Percentiles rank a stretch among this genome's conserved stretches.
Evolutionary conservation across 2,329 filamentous ascomycete genomes (phyloP).

Genomic region (Dactylellina sp.): DNA sequence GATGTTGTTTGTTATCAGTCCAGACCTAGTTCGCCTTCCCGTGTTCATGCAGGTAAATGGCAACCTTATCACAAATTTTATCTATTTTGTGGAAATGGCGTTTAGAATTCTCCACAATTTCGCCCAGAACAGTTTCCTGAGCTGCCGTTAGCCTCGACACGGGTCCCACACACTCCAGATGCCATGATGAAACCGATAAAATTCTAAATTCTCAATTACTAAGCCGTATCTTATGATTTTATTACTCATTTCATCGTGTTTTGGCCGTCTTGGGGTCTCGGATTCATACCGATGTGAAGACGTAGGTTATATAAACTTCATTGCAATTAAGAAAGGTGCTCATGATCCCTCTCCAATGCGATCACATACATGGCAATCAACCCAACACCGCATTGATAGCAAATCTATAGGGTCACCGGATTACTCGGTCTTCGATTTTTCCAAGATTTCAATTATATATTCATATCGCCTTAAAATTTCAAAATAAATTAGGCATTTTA

Average conservation of each 20-base stretch:
- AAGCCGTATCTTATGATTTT: constrained; percentile 8
- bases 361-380: constrained; percentile 17
- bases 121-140: constrained; percentile 31
- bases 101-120: constrained; percentile 30
- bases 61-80: constrained; percentile 31
- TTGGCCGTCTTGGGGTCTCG: constrained; percentile 21
- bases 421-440: too few relatives aligned
- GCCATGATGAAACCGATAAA: constrained; percentile 1
- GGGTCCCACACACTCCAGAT: constrained; percentile 17
- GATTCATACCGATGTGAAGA: constrained; percentile 37
- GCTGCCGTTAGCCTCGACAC: constrained; percentile 25
- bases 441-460: too few relatives aligned
- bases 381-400: too few relatives aligned
- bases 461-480: too few relatives aligned
- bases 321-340: constrained; percentile 20
- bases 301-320: constrained; percentile 23
- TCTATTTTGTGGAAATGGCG: constrained; percentile 1
- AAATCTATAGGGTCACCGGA: too few relatives aligned
- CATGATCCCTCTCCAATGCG: neutral
- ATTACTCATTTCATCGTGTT: constrained; percentile 17
- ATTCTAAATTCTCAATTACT: constrained; percentile 11
- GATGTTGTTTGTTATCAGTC: neutral
- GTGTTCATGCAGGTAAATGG: constrained; percentile 24
- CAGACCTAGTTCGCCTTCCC: neutral
- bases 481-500: too few relatives aligned